Evolutionary conservation across 768 basidiomycete genomes (phyloP).

Genomic region (Xerocomus brunneocitrinus): DNA sequence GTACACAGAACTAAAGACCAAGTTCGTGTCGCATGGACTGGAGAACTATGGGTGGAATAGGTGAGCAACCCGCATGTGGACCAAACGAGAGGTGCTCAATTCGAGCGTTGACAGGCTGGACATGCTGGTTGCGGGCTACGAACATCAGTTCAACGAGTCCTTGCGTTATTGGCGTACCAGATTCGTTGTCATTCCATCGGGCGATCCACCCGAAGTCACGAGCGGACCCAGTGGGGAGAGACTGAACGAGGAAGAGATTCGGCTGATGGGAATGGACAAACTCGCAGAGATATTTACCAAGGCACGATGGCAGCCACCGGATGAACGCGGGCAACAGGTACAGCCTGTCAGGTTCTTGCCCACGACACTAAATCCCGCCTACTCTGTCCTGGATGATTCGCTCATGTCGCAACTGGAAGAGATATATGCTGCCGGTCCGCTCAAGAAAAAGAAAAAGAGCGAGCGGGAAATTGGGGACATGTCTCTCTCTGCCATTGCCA

Average conservation of each 20-base stretch:
- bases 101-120: conserved; percentile 52
- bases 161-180: conserved; percentile 92
- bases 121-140: conserved; percentile 81
- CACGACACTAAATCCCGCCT: conserved; percentile 79
- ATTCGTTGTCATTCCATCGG: conserved; percentile 87
- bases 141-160: conserved; percentile 74
- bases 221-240: conserved; percentile 64
- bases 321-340: conserved; percentile 36
- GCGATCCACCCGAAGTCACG: conserved; percentile 55
- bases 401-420: conserved; percentile 79
- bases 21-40: conserved; percentile 72
- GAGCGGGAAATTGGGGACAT: conserved; percentile 68
- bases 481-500: conserved; percentile 60
- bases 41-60: conserved; percentile 87
- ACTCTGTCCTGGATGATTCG: conserved; percentile 73
- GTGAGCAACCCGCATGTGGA: conserved; percentile 35
- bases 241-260: conserved; percentile 82
- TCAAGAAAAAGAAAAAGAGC: conserved; percentile 78
- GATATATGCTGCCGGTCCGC: conserved; percentile 68
- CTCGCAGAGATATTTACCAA: conserved; percentile 85
- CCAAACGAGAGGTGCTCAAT: background rate
- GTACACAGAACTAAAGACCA: conserved; percentile 73
- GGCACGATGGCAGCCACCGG: conserved; percentile 68
- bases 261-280: conserved; percentile 85
- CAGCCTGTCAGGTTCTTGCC: conserved; percentile 73